phyloP scores from a whole-genome alignment of 495 filamentous ascomycete species.

The Xanthoparmelia taractica region DNA sequence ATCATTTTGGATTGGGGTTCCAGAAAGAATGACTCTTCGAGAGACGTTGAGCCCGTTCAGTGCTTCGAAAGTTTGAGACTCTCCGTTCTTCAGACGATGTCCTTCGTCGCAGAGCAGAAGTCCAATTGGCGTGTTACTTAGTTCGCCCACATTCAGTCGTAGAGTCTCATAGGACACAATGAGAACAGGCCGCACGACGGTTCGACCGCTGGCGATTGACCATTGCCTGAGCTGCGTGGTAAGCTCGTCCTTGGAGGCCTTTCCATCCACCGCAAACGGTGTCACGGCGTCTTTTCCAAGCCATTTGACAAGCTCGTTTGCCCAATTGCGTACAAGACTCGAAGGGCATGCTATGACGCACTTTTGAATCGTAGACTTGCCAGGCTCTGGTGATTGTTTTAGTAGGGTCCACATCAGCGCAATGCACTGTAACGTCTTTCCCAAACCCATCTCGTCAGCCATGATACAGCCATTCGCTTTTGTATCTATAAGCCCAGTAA shows the following conservation, averaged over 20 bases:
- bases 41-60: conserved; percentile 85
- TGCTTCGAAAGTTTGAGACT: conserved; percentile 87
- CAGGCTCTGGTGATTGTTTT: conserved; percentile 90
- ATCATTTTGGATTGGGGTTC: conserved; percentile 97
- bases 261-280: conserved; percentile 95
- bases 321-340: conserved; percentile 95
- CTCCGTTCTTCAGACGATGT: conserved; percentile 96
- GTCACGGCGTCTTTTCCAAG: conserved; percentile 83
- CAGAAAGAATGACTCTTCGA: conserved; percentile 87
- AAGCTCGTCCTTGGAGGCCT: conserved; percentile 89
- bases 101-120: conserved; percentile 97
- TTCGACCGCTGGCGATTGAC: conserved; percentile 79
- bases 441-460: conserved; percentile 98
- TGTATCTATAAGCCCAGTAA: conserved; percentile 86
- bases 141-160: conserved; percentile 79
- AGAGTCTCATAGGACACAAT: conserved; percentile 98
- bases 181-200: conserved; percentile 93
- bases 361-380: conserved; percentile 90
- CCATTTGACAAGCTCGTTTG: conserved; percentile 93
- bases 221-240: conserved; percentile 86
- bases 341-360: conserved; percentile 98
- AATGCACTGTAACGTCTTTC: conserved; percentile 84
- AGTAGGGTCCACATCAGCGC: conserved; percentile 89
- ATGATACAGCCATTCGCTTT: conserved; percentile 98
- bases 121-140: conserved; percentile 80